Evolutionary conservation across 805 yeast species (phyloP), one percentile per base, ranked within the genome.

Genomic region (Pichia exigua): DNA sequence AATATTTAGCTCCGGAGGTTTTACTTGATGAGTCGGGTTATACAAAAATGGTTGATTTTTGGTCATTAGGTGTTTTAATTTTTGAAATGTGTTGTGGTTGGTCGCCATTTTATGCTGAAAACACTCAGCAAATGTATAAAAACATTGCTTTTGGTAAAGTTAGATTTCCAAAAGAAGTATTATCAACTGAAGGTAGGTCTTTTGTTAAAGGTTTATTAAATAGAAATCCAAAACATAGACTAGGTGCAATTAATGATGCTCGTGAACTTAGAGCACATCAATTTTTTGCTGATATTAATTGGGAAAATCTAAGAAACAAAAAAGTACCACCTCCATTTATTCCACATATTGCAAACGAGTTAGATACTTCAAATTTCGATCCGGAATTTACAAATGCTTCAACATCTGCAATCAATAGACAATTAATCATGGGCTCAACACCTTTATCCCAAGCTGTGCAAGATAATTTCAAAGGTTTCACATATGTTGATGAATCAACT

Each of bases 51-150:
- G 99, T 94, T 55, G 99, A 94, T 68, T 94, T 94, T 62, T 94
- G 99, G 99, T 91, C 98, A 2, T 73, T 94, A 53, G 99, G 99
- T 54, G 99, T 94, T 26, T 74, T 94, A 53, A 90, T 94, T 45
- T 94, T 94, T 69, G 99, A 94, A 72, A 94, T 94, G 99, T 91
- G 98, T 69, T 94, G 98, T 72, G 99, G 99, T 48, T 94, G 98
- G 99, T 87, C 96, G 5, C 99, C 99, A 50, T 94, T 94, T 68
- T 94, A 89, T 64, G 99, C 98, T 27, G 97, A 92, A 57, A 92
- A 89, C 68, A 90, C 96, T 47, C 98, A 94, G 73, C 97, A 94
- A 69, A 94, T 94, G 99, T 94, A 94, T 72, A 94, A 92, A 73
- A 94, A 94, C 71, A 94, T 94, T 73, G 99, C 98, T 5, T 94